phyloP scores from a whole-genome alignment of 1,284 basidiomycete species.

The Cutaneotrichosporon curvatum region DNA sequence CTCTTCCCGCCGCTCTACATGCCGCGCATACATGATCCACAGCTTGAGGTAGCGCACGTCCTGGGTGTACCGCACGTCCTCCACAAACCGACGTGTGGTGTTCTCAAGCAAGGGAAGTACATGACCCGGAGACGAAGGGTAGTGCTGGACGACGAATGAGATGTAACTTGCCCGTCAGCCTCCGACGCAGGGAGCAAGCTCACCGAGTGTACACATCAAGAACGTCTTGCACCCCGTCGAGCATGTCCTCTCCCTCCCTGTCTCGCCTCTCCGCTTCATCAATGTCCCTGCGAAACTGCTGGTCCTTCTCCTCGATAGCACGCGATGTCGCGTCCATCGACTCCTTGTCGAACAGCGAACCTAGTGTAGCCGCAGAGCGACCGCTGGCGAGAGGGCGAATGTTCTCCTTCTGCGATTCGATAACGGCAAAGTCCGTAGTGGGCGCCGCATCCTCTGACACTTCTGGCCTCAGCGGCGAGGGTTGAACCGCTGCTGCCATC shows the following conservation, averaged over 20 bases:
- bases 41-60: conserved; percentile 83
- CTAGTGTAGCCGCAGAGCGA: conserved; percentile 53
- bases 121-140: conserved; percentile 57
- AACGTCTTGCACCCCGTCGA: conserved; percentile 45
- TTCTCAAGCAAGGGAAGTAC: conserved; percentile 68
- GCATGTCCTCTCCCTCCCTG: conserved; percentile 54
- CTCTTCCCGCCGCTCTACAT: conserved; percentile 54
- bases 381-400: conserved; percentile 53
- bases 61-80: conserved; percentile 69
- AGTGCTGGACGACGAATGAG: conserved; percentile 50
- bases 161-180: conserved; percentile 33
- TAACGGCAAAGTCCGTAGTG: conserved; percentile 46
- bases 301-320: conserved; percentile 46
- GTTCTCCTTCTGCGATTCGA: conserved; percentile 57
- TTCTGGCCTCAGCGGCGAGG: conserved; percentile 3
- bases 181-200: conserved; percentile 21
- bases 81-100: conserved; percentile 67
- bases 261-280: conserved; percentile 43
- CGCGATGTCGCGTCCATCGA: conserved; percentile 43
- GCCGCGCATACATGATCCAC: conserved; percentile 73
- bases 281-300: conserved; percentile 42
- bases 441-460: conserved; percentile 24
- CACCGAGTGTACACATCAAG: conserved; percentile 48
- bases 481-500: not conserved
- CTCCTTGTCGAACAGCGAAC: conserved; percentile 46